phyloP scores from a whole-genome alignment of 2,329 filamentous ascomycete species.

The Cladosporium sp. region DNA sequence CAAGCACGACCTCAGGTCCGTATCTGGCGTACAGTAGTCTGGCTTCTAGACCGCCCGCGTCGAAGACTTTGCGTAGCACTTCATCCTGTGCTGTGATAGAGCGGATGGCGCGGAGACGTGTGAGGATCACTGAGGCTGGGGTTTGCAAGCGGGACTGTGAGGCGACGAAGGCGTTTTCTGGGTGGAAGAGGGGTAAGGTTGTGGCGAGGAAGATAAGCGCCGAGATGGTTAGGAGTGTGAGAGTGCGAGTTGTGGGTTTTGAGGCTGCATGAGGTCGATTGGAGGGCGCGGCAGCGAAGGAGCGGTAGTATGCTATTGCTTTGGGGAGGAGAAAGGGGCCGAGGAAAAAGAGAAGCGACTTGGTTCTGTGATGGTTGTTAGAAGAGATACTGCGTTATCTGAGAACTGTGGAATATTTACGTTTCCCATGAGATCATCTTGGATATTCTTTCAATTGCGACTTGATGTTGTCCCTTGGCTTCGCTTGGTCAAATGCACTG shows the following conservation, averaged over 20 bases:
- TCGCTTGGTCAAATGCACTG: neutral
- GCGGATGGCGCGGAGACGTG: slow-evolving; percentile 64
- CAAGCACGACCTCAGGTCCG: slow-evolving; percentile 70
- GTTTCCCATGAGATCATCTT: slow-evolving; percentile 19
- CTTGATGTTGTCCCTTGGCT: slow-evolving; percentile 2
- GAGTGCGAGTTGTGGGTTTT: slow-evolving; percentile 53
- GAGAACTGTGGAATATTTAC: neutral
- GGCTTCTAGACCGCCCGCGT: slow-evolving; percentile 61
- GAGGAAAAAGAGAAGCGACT: slow-evolving; percentile 54
- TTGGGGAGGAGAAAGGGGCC: slow-evolving; percentile 72
- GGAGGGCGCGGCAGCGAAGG: slow-evolving; percentile 46
- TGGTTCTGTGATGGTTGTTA: slow-evolving; percentile 37
- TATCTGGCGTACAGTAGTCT: slow-evolving; percentile 80
- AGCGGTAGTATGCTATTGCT: slow-evolving; percentile 64
- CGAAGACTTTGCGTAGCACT: slow-evolving; percentile 66
- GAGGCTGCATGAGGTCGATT: slow-evolving; percentile 53
- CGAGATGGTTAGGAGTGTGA: slow-evolving; percentile 61
- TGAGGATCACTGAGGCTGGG: slow-evolving; percentile 80
- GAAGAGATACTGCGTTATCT: neutral
- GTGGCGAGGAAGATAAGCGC: slow-evolving; percentile 57
- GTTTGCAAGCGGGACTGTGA: slow-evolving; percentile 83
- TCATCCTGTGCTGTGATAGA: slow-evolving; percentile 63
- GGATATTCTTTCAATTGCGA: neutral
- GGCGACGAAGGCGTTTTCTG: slow-evolving; percentile 76
- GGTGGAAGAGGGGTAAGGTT: slow-evolving; percentile 66